Evolutionary conservation across 176 grass and related monocot species (phyloP), one percentile per base, ranked within the genome.

Genomic region (Leersia perrieri): DNA sequence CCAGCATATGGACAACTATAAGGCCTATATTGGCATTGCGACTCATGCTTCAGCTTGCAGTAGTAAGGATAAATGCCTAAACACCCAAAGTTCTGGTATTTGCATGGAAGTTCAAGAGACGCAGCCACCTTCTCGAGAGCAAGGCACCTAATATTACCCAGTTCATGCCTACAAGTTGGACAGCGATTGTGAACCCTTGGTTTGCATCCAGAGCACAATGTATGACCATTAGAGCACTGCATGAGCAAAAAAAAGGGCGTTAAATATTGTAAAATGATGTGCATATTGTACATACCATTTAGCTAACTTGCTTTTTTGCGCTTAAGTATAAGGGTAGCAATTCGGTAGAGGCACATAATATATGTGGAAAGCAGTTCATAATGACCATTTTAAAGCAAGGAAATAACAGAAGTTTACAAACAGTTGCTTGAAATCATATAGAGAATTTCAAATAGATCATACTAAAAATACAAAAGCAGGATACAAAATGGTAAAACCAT

Each of bases 111-210:
- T 78, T 90, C 88, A 77, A 90, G 88, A 68, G 88, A 90, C 53
- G 83, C 88, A 78, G 88, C 83, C 78, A 90, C 88, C 68, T 90
- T 90, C 88, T 90, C 88, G 1, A 90, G 83, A 73, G 88, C 88
- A 78, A 90, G 83, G 30, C 88, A 90, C 66, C 83, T 86, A 77
- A 90, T 90, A 47, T 90, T 90, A 73, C 88, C 88, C 23, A 90
- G 78, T 73, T 90, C 88, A 82, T 90, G 88, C 60, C 88, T 82
- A 82, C 88, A 90, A 26, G 83, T 90, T 68, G 88, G 88, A 67
- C 88, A 90, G 30, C 83, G 78, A 39, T 86, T 86, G 64, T 90
- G 88, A 73, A 90, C 88, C 78, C 83, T 90, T 78, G 83, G 78
- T 81, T 86, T 90, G 83, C 88, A 90, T 66, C 83, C 83, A 25